Base-by-base conservation (phyloP, 1,284 basidiomycete genomes). In the Gastroboletus turbinatus region DNA sequence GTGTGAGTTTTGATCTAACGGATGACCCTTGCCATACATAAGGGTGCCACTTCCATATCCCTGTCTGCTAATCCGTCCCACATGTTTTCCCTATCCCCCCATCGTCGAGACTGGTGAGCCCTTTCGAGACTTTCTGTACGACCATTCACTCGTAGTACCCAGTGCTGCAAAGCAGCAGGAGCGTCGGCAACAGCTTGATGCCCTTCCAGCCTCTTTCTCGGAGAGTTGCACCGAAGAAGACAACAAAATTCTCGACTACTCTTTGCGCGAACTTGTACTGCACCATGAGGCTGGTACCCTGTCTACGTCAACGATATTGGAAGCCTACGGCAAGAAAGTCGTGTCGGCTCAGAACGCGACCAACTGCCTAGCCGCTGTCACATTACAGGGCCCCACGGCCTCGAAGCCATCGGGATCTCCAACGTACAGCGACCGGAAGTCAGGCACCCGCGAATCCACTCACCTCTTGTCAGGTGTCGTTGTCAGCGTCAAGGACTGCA, bases 401-500 rank as follows among this genome's bases (percentile, higher is more conserved):
- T 30, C 44, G 3, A 45, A 49, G 19, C 25, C 33, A n/a, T 35
- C 52, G 3, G 44, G 9, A n/a, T 56, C 53, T 21, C 33, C 48
- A 5, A 47, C 46, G 2, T 30, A 6, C 9, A 52, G 29, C 23
- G 59, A 56, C 19, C 39, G 33, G 9, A 52, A 51, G 29, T 52
- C 42, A 0, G 16, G 25, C 33, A 21, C 17, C 17, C 52, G 44
- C 29, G 38, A 55, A 21, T 46, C 30, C 11, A 16, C 48, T 4
- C 59, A 27, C 17, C 46, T 58, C 3, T 53, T 73, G 19, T 68
- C 71, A 13, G 74, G 74, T 27, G 63, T 75, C 11, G 67, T 57
- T 6, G 60, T 73, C 45, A 68, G 70, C 21, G 1, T 73, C 55
- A 73, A 73, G 54, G 73, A 73, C 46, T 69, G 61, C 21, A 49